Evolutionary conservation across 1,284 basidiomycete species (phyloP).

Genomic region (Marasmius tenuissimus): DNA sequence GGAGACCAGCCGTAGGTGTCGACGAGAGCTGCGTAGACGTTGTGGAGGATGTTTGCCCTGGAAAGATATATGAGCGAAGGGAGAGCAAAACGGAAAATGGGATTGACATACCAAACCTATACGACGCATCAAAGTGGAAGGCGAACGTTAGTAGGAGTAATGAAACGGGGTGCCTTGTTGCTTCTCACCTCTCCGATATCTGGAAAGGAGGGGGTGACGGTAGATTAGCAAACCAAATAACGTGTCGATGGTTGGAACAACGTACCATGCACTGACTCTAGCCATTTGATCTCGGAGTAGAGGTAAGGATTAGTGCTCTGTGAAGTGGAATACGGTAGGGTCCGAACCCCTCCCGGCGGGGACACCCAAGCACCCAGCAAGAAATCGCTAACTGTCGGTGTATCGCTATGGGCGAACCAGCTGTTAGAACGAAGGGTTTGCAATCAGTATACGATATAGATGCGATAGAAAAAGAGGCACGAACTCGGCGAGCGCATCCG

Average conservation of each 20-base stretch:
- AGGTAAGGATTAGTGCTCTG: constrained; percentile 6
- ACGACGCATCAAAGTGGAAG: background rate
- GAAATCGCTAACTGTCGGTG: constrained; percentile 35
- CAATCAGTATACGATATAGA: background rate
- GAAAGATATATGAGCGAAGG: background rate
- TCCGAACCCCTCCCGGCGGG: constrained; percentile 21
- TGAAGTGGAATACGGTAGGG: constrained; percentile 17
- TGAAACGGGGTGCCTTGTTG: background rate
- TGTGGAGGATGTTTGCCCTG: background rate
- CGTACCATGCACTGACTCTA: constrained; percentile 9
- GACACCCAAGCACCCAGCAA: constrained; percentile 38
- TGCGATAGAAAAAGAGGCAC: background rate
- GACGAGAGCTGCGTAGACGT: background rate
- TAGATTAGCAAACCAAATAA: background rate
- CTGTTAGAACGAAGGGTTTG: constrained; percentile 16
- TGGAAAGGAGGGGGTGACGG: too few species aligned
- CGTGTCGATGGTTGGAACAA: background rate
- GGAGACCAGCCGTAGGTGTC: background rate
- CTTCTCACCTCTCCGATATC: background rate
- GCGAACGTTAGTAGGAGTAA: background rate
- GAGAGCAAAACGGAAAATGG: constrained; percentile 19
- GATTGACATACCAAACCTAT: background rate
- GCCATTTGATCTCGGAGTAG: constrained; percentile 5
- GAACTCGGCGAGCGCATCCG: constrained; percentile 50
- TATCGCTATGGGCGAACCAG: constrained; percentile 37